These are phyloP conservation scores for Eucalyptus curtisii DNA, from an alignment of 345 rosid genomes.

Conservation along the genomic window DNA sequence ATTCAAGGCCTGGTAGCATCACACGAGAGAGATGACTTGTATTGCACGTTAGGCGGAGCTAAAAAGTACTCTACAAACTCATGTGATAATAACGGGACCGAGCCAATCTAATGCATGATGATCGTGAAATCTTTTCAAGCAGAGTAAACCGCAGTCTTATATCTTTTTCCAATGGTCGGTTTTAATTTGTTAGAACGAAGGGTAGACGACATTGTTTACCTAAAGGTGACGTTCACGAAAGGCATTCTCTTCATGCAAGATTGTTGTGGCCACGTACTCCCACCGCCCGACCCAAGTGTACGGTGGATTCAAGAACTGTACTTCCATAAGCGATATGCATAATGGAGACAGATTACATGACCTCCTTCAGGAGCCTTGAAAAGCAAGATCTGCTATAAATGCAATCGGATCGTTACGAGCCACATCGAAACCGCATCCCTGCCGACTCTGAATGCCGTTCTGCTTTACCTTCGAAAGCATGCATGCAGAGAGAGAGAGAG, in stretches of 20 bases:
- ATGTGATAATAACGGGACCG: background rate
- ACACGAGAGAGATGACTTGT: background rate
- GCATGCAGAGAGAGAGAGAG: background rate
- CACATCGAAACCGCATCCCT: background rate
- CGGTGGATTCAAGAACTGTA: background rate
- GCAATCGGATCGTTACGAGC: background rate
- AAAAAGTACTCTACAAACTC: background rate
- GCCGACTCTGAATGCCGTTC: background rate
- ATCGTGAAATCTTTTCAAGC: background rate
- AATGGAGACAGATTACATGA: background rate
- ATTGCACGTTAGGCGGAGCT: background rate
- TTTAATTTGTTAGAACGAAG: background rate
- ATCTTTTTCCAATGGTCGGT: background rate
- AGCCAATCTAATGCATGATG: background rate
- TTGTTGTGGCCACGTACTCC: background rate
- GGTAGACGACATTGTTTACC: background rate
- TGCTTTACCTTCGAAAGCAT: background rate
- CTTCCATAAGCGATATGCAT: background rate
- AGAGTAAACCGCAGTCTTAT: background rate
- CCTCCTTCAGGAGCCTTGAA: background rate
- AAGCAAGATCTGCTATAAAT: background rate
- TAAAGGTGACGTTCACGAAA: background rate
- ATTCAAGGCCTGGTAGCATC: too few species aligned
- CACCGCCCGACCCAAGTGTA: background rate
- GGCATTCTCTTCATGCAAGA: background rate